phyloP scores from a whole-genome alignment of 352 stramenopile genomes.

The Phytophthora capsici region DNA sequence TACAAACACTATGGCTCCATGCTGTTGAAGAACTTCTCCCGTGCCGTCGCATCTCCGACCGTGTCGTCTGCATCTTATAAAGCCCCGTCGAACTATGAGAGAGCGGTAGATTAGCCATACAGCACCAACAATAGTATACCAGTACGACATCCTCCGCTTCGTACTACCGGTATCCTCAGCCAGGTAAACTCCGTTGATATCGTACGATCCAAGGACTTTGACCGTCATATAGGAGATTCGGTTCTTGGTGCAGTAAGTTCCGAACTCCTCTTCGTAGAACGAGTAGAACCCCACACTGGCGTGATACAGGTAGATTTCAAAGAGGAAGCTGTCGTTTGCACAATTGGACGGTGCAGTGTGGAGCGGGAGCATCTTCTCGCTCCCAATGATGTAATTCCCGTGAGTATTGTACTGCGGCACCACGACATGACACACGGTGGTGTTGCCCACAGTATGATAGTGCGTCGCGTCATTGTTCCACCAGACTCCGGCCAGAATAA shows the following conservation, averaged over 20 bases:
- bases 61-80: not conserved
- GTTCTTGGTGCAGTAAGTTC: slow-evolving; percentile 6
- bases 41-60: slow-evolving; percentile 1
- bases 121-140: slow-evolving; percentile 3
- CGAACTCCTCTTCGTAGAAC: slow-evolving; percentile 4
- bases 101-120: slow-evolving; percentile 3
- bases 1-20: slow-evolving; percentile 4
- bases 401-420: slow-evolving; percentile 28
- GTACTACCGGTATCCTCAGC: slow-evolving; percentile 4
- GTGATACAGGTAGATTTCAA: slow-evolving; percentile 10
- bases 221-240: not conserved
- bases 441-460: slow-evolving; percentile 9
- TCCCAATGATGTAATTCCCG: slow-evolving; percentile 19
- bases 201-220: slow-evolving; percentile 7
- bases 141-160: slow-evolving; percentile 7
- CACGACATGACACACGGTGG: slow-evolving; percentile 18
- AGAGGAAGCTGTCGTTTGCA: slow-evolving; percentile 1
- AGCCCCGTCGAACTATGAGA: slow-evolving; percentile 5
- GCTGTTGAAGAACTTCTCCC: not conserved
- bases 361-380: not conserved
- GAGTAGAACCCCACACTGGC: slow-evolving; percentile 11
- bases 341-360: slow-evolving; percentile 9
- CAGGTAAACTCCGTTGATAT: slow-evolving; percentile 7
- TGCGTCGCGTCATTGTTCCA: slow-evolving; percentile 22
- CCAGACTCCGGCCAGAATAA: slow-evolving; percentile 23